Base-by-base conservation (phyloP, 495 filamentous ascomycete genomes). In the Neurospora sublineolata region DNA sequence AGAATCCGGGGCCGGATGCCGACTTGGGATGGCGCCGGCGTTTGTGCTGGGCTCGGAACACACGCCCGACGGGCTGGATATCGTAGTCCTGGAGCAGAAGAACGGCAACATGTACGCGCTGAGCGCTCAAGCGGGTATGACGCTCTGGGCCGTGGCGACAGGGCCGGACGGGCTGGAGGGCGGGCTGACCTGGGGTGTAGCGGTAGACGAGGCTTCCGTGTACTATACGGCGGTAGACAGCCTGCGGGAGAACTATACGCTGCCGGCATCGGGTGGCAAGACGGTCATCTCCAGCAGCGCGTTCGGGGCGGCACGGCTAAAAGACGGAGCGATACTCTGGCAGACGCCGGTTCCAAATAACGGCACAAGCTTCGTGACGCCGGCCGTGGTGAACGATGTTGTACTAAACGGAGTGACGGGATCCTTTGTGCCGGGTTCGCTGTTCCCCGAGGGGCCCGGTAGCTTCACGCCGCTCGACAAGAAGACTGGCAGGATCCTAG, bases 21-120 rank as follows among this genome's bases (percentile, higher is more conserved):
- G 78, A 82, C 69, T 83, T 83, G 81, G 78, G 5, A 83, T 83
- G 77, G 81, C 81, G 33, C 80, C 81, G 9, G 68, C 76, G 8
- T 80, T 79, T 46, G 75, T 83, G 0, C 77, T 75, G 4, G 75
- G 41, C 36, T 40, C 38, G 30, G 38, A 67, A n/a, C 41, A 67
- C 70, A 67, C 46, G 6, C 68, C 72, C n/a, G 44, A 69, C 42
- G 37, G 37, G 37, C 72, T 70, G 41, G 79, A 81, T 68, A 74
- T 72, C 38, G 44, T 83, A 27, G 77, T 83, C 18, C 72, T 79
- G 0, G 81, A 81, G 3, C 77, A 78, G 73, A 83, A 83, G 74
- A 82, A 76, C 70, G 82, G 79, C 5, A 75, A 72, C 52, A 70
- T 83, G 23, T 80, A 79, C 46, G 74, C 79, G 7, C 60, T 83